Conservation (phyloP, 2,329 filamentous ascomycete species). For the Exophiala oligosperma region DNA sequence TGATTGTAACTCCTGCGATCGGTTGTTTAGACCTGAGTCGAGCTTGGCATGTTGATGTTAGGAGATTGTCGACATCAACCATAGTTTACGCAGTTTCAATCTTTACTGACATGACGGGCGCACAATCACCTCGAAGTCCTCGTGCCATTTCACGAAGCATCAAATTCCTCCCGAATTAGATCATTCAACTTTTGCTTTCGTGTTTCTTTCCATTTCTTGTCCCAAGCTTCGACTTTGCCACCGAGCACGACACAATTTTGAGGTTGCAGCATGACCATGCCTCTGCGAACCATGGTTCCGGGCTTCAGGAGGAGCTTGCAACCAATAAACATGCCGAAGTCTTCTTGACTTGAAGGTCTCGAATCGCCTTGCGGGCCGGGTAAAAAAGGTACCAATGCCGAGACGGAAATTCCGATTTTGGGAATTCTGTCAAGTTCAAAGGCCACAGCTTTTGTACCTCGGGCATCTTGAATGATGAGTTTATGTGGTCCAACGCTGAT, state of each 20-base stretch:
- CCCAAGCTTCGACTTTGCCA: slow-evolving; percentile 79
- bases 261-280: slow-evolving; percentile 75
- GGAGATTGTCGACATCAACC: too few species aligned
- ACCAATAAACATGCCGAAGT: slow-evolving; percentile 67
- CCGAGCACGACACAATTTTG: slow-evolving; percentile 71
- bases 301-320: slow-evolving; percentile 74
- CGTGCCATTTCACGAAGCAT: slow-evolving; percentile 31
- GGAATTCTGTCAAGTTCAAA: slow-evolving; percentile 70
- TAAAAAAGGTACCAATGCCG: slow-evolving; percentile 8
- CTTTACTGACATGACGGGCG: too few species aligned
- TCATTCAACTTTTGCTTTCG: slow-evolving; percentile 68
- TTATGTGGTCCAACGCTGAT: slow-evolving; percentile 67
- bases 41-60: too few species aligned
- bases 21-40: too few species aligned
- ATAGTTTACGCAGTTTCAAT: too few species aligned
- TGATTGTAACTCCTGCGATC: neutral
- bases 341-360: slow-evolving; percentile 7
- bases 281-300: slow-evolving; percentile 67
- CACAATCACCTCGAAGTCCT: neutral
- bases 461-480: slow-evolving; percentile 77
- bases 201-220: slow-evolving; percentile 73
- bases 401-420: slow-evolving; percentile 56
- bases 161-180: slow-evolving; percentile 42
- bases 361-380: neutral
- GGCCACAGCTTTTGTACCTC: slow-evolving; percentile 67